Base-by-base conservation (phyloP, 495 filamentous ascomycete genomes). In the Penicillium diatomitis region DNA sequence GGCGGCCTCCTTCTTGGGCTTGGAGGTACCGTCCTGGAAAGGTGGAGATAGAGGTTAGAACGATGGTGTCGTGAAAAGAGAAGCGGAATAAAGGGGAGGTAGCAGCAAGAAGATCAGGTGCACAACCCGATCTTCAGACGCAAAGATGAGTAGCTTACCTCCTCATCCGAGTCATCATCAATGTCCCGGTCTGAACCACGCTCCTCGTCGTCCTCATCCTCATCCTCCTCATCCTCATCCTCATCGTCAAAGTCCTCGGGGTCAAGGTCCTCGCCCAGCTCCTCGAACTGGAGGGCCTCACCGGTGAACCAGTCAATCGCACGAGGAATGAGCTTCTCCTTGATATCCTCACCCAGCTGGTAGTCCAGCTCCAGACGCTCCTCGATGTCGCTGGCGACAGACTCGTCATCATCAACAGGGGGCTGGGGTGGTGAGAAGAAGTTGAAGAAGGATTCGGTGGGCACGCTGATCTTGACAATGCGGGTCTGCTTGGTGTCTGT, bases 251-350 rank as follows among this genome's bases (percentile, higher is more conserved):
- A 85, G 47, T 86, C 87, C 49, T 83, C 88, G 46, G 87, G 81
- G 48, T 94, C 90, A 53, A 85, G 72, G 34, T 95, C 87, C 50
- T 94, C 90, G 46, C 91, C 88, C 4, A 96, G 58, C 61, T 95
- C 91, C 77, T 99, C 94, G 51, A 88, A 99, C 57, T 95, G 92
- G 53, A 97, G 82, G 47, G 94, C 94, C 71, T 99, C 92, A 37
- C 94, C 94, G 38, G 94, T 99, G 71, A 97, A 99, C 94, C 94
- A 99, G 69, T 97, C 94, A 61, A 99, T 91, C 11, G 94, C 94
- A 58, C 90, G 90, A 47, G 94, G 94, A 58, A 99, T 99, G 50
- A 99, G 79, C 72, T 99, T 99, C 79, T 99, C 94, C 76, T 99
- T 99, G 68, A 99, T 96, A 66, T 99, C 94, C 72, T 99, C 94